Conservation (phyloP, 495 filamentous ascomycete genomes). For the Parathielavia hyrcaniae region DNA sequence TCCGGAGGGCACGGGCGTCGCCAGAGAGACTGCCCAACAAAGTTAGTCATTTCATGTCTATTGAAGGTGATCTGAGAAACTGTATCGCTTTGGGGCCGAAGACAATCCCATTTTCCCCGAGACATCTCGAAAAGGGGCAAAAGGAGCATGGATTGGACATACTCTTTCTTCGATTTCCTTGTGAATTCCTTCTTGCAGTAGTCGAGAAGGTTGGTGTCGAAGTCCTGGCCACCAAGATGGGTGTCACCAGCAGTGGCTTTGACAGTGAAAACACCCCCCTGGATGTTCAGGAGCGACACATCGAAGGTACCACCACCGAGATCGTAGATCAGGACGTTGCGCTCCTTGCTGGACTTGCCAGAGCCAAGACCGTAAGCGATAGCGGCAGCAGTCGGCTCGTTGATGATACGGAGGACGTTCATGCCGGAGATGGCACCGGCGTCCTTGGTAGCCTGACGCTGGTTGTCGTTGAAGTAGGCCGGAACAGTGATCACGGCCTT, state of each 20-base stretch:
- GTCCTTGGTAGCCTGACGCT: slow-evolving; percentile 98
- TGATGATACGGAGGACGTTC: slow-evolving; percentile 99
- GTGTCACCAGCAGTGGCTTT: slow-evolving; percentile 98
- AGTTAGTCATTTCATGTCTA: no score
- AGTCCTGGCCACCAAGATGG: slow-evolving; percentile 98
- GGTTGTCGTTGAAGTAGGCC: slow-evolving; percentile 99
- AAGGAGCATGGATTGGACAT: no score
- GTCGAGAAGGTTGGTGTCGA: slow-evolving; percentile 95
- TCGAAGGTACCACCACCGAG: slow-evolving; percentile 99
- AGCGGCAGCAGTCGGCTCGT: slow-evolving; percentile 96
- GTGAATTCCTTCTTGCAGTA: slow-evolving; percentile 95
- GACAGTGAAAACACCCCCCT: slow-evolving; percentile 99
- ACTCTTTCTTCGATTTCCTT: slow-evolving; percentile 76
- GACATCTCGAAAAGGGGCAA: no score
- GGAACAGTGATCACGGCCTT: slow-evolving; percentile 98
- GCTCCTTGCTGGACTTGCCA: slow-evolving; percentile 92
- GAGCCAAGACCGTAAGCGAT: slow-evolving; percentile 94
- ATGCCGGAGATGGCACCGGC: slow-evolving; percentile 94
- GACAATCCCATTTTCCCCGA: no score
- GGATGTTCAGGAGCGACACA: slow-evolving; percentile 97
- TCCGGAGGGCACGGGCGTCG: slow-evolving; percentile 93
- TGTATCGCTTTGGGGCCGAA: no score
- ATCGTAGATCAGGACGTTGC: slow-evolving; percentile 99
- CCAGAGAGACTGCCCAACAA: no score
- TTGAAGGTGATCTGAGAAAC: no score